Conservation (phyloP, 2,329 filamentous ascomycete genomes). For the Fusarium sp. region DNA sequence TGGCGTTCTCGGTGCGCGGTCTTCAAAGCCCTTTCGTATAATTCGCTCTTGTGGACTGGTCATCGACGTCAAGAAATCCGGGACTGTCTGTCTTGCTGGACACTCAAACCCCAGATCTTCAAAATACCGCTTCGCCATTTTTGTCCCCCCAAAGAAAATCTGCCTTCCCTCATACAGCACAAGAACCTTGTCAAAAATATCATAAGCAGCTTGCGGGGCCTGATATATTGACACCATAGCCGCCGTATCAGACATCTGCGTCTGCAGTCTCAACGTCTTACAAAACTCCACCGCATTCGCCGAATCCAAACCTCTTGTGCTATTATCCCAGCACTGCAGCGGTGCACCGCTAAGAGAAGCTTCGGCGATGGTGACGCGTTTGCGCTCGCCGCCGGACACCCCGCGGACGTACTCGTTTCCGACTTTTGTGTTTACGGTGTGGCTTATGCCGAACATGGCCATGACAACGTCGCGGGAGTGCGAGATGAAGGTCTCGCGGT, state of each 20-base stretch:
- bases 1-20: slow-evolving; percentile 46
- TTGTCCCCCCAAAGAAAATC: slow-evolving; percentile 55
- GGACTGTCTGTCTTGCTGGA: slow-evolving; percentile 65
- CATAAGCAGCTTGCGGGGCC: slow-evolving; percentile 54
- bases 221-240: slow-evolving; percentile 73
- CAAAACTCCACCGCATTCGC: slow-evolving; percentile 74
- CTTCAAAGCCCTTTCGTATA: slow-evolving; percentile 45
- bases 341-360: slow-evolving; percentile 48
- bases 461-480: slow-evolving; percentile 74
- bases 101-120: slow-evolving; percentile 64
- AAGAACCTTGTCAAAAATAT: slow-evolving; percentile 73
- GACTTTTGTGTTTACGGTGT: slow-evolving; percentile 73
- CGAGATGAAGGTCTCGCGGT: slow-evolving; percentile 60
- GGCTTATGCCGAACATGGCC: slow-evolving; percentile 75
- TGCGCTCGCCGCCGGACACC: slow-evolving; percentile 64
- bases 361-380: slow-evolving; percentile 51
- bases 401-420: slow-evolving; percentile 74
- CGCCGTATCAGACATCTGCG: slow-evolving; percentile 65
- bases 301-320: slow-evolving; percentile 70
- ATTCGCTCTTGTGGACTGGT: slow-evolving; percentile 51
- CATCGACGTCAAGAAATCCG: slow-evolving; percentile 73
- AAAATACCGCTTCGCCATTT: slow-evolving; percentile 41
- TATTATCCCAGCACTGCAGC: slow-evolving; percentile 77
- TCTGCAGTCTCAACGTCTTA: slow-evolving; percentile 66
- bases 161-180: slow-evolving; percentile 74